phyloP scores from a whole-genome alignment of 495 filamentous ascomycete species.

The Rhypophila decipiens region DNA sequence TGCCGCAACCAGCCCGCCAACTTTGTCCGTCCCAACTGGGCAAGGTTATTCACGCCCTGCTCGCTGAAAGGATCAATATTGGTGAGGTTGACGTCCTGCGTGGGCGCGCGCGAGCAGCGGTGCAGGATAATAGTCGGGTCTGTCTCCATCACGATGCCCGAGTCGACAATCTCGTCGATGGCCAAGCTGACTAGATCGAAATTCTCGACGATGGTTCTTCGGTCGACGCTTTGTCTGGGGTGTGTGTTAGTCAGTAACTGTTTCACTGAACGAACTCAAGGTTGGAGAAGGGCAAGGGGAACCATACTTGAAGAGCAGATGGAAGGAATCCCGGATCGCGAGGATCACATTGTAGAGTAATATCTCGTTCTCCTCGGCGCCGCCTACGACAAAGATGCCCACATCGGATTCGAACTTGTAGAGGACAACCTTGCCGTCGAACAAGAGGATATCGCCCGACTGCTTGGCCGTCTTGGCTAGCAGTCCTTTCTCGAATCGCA shows the following conservation, averaged over 20 bases:
- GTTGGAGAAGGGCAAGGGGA: background rate
- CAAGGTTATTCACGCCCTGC: conserved; percentile 90
- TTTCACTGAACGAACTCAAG: background rate
- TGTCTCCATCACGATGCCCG: conserved; percentile 94
- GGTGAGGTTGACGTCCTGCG: conserved; percentile 84
- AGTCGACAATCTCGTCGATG: conserved; percentile 93
- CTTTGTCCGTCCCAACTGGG: conserved; percentile 91
- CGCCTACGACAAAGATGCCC: conserved; percentile 84
- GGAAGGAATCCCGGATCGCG: conserved; percentile 79
- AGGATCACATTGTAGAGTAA: conserved; percentile 89
- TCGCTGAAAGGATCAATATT: conserved; percentile 86
- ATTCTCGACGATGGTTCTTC: conserved; percentile 95
- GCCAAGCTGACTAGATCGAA: conserved; percentile 88
- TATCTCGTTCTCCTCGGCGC: conserved; percentile 92
- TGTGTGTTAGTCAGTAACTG: background rate
- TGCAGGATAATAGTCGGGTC: conserved; percentile 89
- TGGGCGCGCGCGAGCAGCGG: conserved; percentile 84
- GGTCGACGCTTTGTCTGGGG: conserved; percentile 72
- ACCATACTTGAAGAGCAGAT: conserved; percentile 70
- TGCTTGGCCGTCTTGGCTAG: conserved; percentile 96
- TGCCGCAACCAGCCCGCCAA: conserved; percentile 87
- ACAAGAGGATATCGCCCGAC: conserved; percentile 89
- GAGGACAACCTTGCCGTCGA: conserved; percentile 89
- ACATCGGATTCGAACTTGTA: conserved; percentile 98
- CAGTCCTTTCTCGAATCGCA: conserved; percentile 91